Evolutionary conservation across 176 grass and related monocot species (phyloP).

Genomic region (Paspalum notatum): DNA sequence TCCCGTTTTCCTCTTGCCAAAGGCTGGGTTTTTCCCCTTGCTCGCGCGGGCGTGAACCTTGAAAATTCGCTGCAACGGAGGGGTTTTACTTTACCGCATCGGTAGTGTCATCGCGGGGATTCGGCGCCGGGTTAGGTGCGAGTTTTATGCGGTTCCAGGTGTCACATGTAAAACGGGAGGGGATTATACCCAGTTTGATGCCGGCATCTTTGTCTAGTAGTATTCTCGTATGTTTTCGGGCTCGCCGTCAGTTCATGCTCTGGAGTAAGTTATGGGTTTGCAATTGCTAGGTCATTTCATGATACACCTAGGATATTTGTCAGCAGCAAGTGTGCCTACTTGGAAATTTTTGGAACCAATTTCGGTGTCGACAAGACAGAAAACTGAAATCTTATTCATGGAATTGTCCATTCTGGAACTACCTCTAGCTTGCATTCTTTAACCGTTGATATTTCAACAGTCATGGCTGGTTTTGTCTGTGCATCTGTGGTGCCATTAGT

Average conservation of each 20-base stretch:
- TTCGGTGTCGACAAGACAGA: conserved; percentile 9
- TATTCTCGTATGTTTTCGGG: not conserved
- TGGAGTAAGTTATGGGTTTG: conserved; percentile 13
- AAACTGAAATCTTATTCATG: conserved; percentile 1
- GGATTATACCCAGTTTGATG: conserved; percentile 44
- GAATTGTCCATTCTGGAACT: conserved; percentile 11
- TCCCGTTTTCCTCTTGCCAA: conserved; percentile 23
- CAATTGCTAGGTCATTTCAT: not conserved
- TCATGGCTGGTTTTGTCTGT: conserved; percentile 9
- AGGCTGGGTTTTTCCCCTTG: not conserved
- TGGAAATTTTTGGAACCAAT: not conserved
- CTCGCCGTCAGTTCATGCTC: conserved; percentile 11
- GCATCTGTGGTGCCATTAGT: not conserved
- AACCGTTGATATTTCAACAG: not conserved
- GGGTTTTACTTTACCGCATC: conserved; percentile 32
- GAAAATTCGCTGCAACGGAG: not conserved
- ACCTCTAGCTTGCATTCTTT: conserved; percentile 6
- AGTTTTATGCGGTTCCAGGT: conserved; percentile 30
- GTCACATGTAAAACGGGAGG: conserved; percentile 41
- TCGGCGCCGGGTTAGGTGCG: conserved; percentile 30
- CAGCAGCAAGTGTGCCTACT: not conserved
- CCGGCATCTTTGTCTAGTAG: conserved; percentile 24
- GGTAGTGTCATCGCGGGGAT: conserved; percentile 31
- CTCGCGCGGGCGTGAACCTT: conserved; percentile 39
- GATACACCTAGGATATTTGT: conserved; percentile 6